These are phyloP conservation scores for Neohortaea acidophila DNA, from an alignment of 495 filamentous ascomycete species.

Conservation along the genomic window DNA sequence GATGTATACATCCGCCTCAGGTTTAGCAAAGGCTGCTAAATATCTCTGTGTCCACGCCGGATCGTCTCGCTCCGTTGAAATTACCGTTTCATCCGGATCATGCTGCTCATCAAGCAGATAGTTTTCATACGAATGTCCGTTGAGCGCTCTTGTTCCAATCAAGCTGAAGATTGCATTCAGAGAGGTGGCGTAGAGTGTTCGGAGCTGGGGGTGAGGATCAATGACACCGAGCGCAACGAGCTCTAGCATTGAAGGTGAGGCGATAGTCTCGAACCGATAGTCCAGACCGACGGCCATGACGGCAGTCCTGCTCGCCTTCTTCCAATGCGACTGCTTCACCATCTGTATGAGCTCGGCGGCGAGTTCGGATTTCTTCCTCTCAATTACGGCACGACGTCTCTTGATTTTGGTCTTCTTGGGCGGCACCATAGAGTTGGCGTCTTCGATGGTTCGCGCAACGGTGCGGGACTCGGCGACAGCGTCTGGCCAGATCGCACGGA, in stretches of 20 bases:
- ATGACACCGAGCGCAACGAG: constrained; percentile 73
- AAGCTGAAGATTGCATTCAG: constrained; percentile 67
- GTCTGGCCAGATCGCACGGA: constrained; percentile 55
- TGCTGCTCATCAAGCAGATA: constrained; percentile 64
- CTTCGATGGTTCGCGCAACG: constrained; percentile 17
- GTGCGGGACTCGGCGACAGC: constrained; percentile 8
- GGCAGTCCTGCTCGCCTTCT: constrained; percentile 74
- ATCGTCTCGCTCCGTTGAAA: constrained; percentile 56
- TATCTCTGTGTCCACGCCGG: constrained; percentile 63
- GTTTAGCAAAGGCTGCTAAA: constrained; percentile 59
- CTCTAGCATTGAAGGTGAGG: constrained; percentile 64
- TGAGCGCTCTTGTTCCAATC: constrained; percentile 74
- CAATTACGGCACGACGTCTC: constrained; percentile 56
- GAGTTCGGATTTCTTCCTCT: constrained; percentile 65
- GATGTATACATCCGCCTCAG: constrained; percentile 73
- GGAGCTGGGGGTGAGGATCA: constrained; percentile 75
- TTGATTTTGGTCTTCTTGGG: constrained; percentile 55
- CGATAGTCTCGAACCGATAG: constrained; percentile 75
- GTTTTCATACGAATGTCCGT: constrained; percentile 67
- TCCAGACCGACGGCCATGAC: constrained; percentile 80
- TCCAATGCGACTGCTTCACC: constrained; percentile 78
- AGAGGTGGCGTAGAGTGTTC: constrained; percentile 63
- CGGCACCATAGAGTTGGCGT: constrained; percentile 48
- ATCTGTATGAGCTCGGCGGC: constrained; percentile 67
- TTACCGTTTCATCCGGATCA: constrained; percentile 55